phyloP scores from a whole-genome alignment of 805 yeast genomes.

The Lipomyces mesembrius region DNA sequence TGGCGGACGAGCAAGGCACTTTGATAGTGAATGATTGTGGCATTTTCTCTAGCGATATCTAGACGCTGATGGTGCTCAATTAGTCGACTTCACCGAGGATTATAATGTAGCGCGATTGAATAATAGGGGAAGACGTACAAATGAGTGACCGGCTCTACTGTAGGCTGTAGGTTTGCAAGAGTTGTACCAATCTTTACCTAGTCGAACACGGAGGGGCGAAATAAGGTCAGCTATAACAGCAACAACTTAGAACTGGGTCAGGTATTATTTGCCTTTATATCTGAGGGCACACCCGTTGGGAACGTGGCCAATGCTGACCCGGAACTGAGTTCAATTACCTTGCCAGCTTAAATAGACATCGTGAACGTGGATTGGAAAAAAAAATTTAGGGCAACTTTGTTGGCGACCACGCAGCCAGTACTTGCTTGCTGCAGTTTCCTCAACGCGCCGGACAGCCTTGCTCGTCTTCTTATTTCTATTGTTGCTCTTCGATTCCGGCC shows the following conservation, averaged over 20 bases:
- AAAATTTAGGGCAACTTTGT: neutral
- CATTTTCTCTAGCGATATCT: constrained; percentile 11
- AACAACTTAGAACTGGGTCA: neutral
- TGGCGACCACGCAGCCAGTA: neutral
- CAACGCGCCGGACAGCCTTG: constrained; percentile 4
- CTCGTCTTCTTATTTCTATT: constrained; percentile 1
- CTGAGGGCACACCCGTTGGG: neutral
- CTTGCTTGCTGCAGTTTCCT: neutral
- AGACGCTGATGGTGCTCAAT: neutral
- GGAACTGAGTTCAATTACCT: neutral
- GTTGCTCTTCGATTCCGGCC: constrained; percentile 11
- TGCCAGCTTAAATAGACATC: neutral
- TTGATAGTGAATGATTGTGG: constrained; percentile 33
- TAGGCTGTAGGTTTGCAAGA: neutral
- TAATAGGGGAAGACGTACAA: neutral
- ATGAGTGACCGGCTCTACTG: neutral
- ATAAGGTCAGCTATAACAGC: neutral
- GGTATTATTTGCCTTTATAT: neutral
- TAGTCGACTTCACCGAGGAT: neutral
- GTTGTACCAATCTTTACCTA: neutral
- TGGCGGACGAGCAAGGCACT: constrained; percentile 97
- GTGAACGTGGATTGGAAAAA: neutral
- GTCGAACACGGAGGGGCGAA: neutral
- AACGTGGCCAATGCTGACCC: neutral
- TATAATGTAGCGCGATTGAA: neutral